Conservation (phyloP, 2,329 filamentous ascomycete species). For the Leptographium galeiforme region DNA sequence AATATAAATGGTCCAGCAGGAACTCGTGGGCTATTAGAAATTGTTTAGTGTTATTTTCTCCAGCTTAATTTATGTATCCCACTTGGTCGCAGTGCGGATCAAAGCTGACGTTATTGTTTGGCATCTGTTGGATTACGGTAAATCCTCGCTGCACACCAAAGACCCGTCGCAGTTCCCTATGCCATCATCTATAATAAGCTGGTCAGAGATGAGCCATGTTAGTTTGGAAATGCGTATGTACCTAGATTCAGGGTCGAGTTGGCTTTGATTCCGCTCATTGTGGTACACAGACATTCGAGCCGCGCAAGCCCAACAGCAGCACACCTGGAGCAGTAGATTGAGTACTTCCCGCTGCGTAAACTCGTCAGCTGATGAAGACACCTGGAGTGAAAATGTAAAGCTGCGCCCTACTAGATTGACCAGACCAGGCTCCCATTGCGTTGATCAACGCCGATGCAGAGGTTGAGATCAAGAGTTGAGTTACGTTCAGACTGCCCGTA, state of each 20-base stretch:
- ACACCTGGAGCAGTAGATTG: conserved; percentile 10
- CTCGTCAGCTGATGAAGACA: background rate
- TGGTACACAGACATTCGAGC: conserved; percentile 8
- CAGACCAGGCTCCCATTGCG: conserved; percentile 4
- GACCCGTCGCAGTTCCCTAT: background rate
- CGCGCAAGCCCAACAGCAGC: background rate
- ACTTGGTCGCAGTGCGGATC: no score
- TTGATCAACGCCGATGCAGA: conserved; percentile 12
- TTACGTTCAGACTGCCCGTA: background rate
- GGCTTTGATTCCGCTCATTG: background rate
- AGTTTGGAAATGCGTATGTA: background rate
- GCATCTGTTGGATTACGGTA: background rate
- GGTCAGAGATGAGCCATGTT: background rate
- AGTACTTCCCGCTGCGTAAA: conserved; percentile 10
- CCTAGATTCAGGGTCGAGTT: conserved; percentile 10
- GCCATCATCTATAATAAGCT: background rate
- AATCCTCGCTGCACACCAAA: background rate
- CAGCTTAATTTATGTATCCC: no score
- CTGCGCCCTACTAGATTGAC: conserved; percentile 10
- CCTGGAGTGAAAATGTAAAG: no score
- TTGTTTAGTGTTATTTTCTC: no score
- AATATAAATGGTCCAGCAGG: no score
- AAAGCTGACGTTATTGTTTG: background rate
- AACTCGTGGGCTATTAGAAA: no score
- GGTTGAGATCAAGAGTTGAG: conserved; percentile 11